phyloP scores from a whole-genome alignment of 1,139 yeast genomes.

The Nakaseomyces glabratus region DNA sequence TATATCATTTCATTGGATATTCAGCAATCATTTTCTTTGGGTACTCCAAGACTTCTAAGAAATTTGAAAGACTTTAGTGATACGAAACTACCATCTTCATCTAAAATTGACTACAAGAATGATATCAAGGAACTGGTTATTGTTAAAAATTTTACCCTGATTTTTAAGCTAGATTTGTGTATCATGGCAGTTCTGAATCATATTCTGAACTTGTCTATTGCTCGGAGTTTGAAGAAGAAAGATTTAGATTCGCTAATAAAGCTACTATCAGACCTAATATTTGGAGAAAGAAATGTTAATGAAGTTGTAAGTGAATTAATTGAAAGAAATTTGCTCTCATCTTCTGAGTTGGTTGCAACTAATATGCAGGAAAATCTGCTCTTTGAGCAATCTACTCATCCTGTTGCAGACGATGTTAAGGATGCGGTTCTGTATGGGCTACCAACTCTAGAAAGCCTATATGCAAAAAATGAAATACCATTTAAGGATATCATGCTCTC shows the following conservation, averaged over 20 bases:
- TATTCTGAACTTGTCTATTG: constrained; percentile 28
- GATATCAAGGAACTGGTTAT: constrained; percentile 29
- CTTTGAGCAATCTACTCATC: constrained; percentile 1
- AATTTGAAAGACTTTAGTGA: constrained; percentile 31
- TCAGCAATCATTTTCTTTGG: constrained; percentile 36
- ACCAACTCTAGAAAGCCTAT: constrained; percentile 2
- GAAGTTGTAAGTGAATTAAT: constrained; percentile 25
- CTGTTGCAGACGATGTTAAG: neutral
- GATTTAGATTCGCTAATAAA: constrained; percentile 32
- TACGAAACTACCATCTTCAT: constrained; percentile 32
- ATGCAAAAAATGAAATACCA: neutral
- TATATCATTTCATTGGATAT: constrained; percentile 39
- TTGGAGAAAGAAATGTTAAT: constrained; percentile 27
- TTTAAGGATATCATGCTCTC: neutral
- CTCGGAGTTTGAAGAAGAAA: constrained; percentile 34
- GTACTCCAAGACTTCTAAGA: constrained; percentile 35
- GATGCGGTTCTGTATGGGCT: neutral
- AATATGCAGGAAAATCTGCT: constrained; percentile 6
- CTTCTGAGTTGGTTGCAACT: constrained; percentile 18
- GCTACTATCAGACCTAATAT: constrained; percentile 28
- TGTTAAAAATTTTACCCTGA: constrained; percentile 28
- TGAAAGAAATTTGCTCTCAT: constrained; percentile 25
- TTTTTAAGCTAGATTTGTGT: constrained; percentile 30
- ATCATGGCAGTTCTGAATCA: constrained; percentile 29
- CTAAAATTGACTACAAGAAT: constrained; percentile 30